phyloP scores from a whole-genome alignment of 179 eudicot species.

The Sideroxylon spinosum region DNA sequence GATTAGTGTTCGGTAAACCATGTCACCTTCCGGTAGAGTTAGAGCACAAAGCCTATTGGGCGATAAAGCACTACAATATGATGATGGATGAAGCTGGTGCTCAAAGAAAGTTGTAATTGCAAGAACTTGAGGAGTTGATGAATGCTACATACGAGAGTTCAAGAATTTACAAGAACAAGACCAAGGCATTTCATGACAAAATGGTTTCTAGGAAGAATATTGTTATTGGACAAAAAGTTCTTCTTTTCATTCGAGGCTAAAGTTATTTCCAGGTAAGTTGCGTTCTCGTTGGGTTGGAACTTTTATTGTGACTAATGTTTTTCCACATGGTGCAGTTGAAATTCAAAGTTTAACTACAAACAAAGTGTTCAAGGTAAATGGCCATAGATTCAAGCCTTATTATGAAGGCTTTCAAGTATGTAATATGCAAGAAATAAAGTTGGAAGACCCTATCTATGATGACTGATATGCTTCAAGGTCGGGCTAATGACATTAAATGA shows the following conservation, averaged over 20 bases:
- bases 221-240: not conserved
- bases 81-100: not conserved
- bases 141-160: not conserved
- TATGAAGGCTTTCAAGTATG: not conserved
- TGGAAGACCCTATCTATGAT: too few species aligned
- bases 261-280: not conserved
- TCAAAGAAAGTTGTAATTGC: not conserved
- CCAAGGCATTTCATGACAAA: not conserved
- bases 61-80: not conserved
- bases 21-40: not conserved
- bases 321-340: conserved; percentile 1
- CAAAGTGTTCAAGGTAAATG: not conserved
- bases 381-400: not conserved
- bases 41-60: not conserved
- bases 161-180: not conserved
- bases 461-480: too few species aligned
- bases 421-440: too few species aligned
- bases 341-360: not conserved
- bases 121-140: not conserved
- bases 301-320: not conserved
- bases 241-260: not conserved
- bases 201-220: not conserved
- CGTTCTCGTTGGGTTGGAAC: conserved; percentile 7
- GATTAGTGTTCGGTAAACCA: not conserved
- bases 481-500: too few species aligned